Conservation (phyloP, 192 early-diverging fungal genomes). For the Rhizophlyctis rosea region DNA sequence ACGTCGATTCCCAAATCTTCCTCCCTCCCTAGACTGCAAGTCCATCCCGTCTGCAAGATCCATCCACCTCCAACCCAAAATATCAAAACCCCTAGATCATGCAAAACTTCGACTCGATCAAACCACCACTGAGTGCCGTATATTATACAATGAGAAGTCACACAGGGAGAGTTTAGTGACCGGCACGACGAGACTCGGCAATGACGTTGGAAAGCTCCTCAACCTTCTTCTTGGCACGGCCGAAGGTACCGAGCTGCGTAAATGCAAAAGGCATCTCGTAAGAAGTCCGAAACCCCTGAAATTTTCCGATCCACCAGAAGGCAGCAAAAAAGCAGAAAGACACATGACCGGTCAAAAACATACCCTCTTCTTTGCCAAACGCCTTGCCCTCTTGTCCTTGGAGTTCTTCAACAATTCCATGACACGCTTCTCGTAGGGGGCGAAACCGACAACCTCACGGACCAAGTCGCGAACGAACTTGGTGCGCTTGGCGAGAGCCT, state of each 20-base stretch:
- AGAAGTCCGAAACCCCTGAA: background rate
- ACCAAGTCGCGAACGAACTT: conserved; percentile 89
- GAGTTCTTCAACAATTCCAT: conserved; percentile 99
- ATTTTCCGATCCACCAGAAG: background rate
- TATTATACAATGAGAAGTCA: too few relatives aligned
- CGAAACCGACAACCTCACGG: conserved; percentile 96
- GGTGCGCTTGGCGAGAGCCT: conserved; percentile 73
- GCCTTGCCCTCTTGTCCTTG: conserved; percentile 99
- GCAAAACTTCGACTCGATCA: too few relatives aligned
- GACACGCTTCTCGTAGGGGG: conserved; percentile 97
- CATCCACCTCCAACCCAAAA: too few relatives aligned
- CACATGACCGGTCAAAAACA: background rate
- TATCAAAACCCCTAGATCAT: too few relatives aligned
- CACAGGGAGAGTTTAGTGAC: conserved; percentile 47
- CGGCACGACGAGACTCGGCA: conserved; percentile 84
- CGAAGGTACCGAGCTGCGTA: conserved; percentile 85
- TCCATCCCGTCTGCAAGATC: too few relatives aligned
- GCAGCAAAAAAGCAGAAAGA: background rate
- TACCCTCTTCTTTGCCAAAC: conserved; percentile 91
- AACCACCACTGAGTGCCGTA: too few relatives aligned
- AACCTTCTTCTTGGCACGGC: conserved; percentile 98
- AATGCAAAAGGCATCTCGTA: background rate
- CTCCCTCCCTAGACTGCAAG: too few relatives aligned
- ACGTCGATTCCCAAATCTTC: too few relatives aligned
- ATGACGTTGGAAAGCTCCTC: conserved; percentile 94